phyloP scores from a whole-genome alignment of 2,329 filamentous ascomycete species.

The Cytospora mali region DNA sequence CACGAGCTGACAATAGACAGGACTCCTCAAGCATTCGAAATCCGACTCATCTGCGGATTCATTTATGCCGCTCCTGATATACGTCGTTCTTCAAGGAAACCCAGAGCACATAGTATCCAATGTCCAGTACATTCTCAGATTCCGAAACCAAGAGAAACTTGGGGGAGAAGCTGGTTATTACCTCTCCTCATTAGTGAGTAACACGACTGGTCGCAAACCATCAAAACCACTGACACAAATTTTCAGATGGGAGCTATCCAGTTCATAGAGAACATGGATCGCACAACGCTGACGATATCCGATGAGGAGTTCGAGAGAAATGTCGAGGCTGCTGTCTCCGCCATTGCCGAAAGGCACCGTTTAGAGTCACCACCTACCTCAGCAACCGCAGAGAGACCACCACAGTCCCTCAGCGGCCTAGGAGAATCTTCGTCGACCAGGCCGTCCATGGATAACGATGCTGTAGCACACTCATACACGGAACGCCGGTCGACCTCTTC shows the following conservation, averaged over 20 bases:
- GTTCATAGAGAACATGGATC: constrained; percentile 95
- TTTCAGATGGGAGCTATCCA: constrained; percentile 86
- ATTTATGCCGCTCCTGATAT: constrained; percentile 93
- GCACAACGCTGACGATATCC: constrained; percentile 87
- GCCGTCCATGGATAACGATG: constrained; percentile 47
- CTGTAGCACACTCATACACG: constrained; percentile 37
- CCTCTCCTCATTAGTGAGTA: constrained; percentile 78
- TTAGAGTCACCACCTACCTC: constrained; percentile 49
- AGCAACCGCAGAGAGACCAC: constrained; percentile 51
- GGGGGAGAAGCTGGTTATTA: constrained; percentile 98
- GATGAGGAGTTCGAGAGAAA: constrained; percentile 95
- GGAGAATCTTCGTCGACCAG: constrained; percentile 54
- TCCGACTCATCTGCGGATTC: constrained; percentile 94
- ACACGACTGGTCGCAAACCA: neutral
- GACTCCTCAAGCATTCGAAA: constrained; percentile 87
- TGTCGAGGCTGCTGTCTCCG: constrained; percentile 94
- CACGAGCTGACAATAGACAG: constrained; percentile 42
- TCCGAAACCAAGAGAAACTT: constrained; percentile 96
- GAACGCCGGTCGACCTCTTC: constrained; percentile 59
- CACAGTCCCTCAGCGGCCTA: constrained; percentile 30
- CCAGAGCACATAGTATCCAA: constrained; percentile 96
- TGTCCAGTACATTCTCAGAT: constrained; percentile 95
- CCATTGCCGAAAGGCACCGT: constrained; percentile 88
- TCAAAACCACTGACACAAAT: neutral
- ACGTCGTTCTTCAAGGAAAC: constrained; percentile 91